Conservation (phyloP, 2,329 filamentous ascomycete species). For the Fusarium oligoseptatum region DNA sequence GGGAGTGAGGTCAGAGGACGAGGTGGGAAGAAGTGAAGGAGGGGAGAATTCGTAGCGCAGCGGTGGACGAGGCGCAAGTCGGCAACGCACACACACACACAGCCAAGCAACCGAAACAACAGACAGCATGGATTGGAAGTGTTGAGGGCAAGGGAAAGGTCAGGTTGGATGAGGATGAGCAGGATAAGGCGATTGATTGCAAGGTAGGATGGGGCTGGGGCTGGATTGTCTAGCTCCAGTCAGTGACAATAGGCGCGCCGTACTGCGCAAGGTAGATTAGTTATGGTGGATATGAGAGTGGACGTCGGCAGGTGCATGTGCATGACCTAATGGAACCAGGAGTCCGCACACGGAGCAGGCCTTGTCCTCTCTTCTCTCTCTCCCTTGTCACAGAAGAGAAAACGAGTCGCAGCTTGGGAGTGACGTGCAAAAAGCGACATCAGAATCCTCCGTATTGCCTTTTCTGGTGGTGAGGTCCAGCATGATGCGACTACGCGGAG, state of each 20-base stretch:
- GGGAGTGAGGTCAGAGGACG: constrained; percentile 22
- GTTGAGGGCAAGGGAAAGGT: constrained; percentile 6
- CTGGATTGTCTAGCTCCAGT: constrained; percentile 29
- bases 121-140: background rate
- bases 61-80: background rate
- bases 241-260: constrained; percentile 18
- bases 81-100: background rate
- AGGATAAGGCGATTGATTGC: constrained; percentile 25
- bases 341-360: constrained; percentile 7
- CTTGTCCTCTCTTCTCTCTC: constrained; percentile 30
- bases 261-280: constrained; percentile 35
- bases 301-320: constrained; percentile 40
- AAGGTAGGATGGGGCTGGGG: constrained; percentile 30
- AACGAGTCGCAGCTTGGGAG: constrained; percentile 26
- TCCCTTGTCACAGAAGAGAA: background rate
- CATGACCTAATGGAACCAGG: constrained; percentile 35
- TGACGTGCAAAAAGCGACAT: constrained; percentile 27
- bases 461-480: constrained; percentile 4
- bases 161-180: constrained; percentile 15
- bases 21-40: constrained; percentile 5
- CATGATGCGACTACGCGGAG: constrained; percentile 37
- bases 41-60: background rate
- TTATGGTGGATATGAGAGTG: constrained; percentile 42
- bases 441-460: background rate
- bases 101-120: background rate